Evolutionary conservation across 345 rosid species (phyloP), one percentile per base, ranked within the genome.

Genomic region (Stellera chamaejasme): DNA sequence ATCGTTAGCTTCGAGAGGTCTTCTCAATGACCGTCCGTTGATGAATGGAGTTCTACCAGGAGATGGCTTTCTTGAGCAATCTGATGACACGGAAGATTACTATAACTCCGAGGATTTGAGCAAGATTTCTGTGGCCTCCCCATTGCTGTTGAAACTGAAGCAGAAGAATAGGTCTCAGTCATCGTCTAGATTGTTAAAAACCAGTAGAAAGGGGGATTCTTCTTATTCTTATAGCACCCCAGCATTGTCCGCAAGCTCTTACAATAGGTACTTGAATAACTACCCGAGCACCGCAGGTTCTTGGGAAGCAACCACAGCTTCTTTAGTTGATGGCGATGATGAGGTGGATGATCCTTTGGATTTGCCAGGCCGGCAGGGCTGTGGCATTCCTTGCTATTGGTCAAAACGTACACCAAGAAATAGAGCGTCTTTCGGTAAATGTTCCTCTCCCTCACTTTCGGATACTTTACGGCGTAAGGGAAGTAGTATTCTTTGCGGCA

Each of bases 311-410:
- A 78, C 87, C n/a, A 77, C 99, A 12, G 67, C 86, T 54, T 86
- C 98, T n/a, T 25, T 86, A 45, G 79, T 81, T 59, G 99, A 84
- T 44, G 84, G 79, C 52, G 90, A 82, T 52, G 91, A 82, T 25
- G 93, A 79, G 66, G 70, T 72, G 63, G 95, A 81, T 70, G 96
- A 84, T 69, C 72, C 75, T 59, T 65, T 89, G 70, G 94, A 93
- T 70, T 75, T 93, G 50, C 91, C 91, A 2, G 94, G 87, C 55
- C 77, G 83, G 36, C 89, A 78, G 65, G 97, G 98, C 15, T 93
- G 97, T 68, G 99, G 97, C 16, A 89, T 93, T 62, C 91, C 99
- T 15, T 88, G 96, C 70, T 93, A 88, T 61, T 89, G 99, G 96
- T 75, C 91, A 0, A 93, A 73, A 75, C 84, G 85, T 69, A 79